Evolutionary conservation across 352 stramenopile genomes (phyloP).

Genomic region (Pythium brassicae): DNA sequence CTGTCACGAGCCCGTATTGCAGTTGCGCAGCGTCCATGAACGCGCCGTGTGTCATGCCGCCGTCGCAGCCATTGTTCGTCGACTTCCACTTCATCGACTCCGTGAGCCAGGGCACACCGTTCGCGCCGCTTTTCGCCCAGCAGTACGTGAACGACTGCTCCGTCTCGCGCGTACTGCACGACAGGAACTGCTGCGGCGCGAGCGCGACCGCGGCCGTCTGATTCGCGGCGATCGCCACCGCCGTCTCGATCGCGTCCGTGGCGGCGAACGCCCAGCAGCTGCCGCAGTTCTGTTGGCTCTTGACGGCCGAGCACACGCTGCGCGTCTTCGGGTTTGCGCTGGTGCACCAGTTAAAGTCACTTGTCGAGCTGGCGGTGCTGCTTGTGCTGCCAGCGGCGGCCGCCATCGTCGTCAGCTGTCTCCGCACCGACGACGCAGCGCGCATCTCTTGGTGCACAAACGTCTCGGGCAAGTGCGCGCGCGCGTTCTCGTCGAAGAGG

Average conservation of each 20-base stretch:
- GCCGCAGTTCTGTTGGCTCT: constrained; percentile 80
- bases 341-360: constrained; percentile 70
- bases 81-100: constrained; percentile 72
- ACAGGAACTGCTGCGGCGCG: constrained; percentile 76
- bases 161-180: constrained; percentile 57
- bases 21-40: constrained; percentile 70
- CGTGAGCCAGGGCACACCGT: constrained; percentile 49
- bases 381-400: constrained; percentile 7
- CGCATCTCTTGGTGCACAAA: constrained; percentile 61
- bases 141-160: constrained; percentile 77
- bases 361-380: constrained; percentile 14
- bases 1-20: constrained; percentile 55
- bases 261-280: constrained; percentile 80
- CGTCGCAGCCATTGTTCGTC: constrained; percentile 70
- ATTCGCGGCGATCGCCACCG: constrained; percentile 61
- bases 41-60: constrained; percentile 78
- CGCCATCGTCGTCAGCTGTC: constrained; percentile 17
- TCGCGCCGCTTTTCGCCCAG: constrained; percentile 39
- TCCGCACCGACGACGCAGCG: constrained; percentile 10
- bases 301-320: constrained; percentile 70
- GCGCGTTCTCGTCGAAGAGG: constrained; percentile 31
- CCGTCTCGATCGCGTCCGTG: constrained; percentile 73
- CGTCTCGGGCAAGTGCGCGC: constrained; percentile 41
- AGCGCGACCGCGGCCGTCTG: constrained; percentile 52
- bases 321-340: constrained; percentile 54